phyloP scores from a whole-genome alignment of 2,329 filamentous ascomycete genomes.

The Xylaria sp. region DNA sequence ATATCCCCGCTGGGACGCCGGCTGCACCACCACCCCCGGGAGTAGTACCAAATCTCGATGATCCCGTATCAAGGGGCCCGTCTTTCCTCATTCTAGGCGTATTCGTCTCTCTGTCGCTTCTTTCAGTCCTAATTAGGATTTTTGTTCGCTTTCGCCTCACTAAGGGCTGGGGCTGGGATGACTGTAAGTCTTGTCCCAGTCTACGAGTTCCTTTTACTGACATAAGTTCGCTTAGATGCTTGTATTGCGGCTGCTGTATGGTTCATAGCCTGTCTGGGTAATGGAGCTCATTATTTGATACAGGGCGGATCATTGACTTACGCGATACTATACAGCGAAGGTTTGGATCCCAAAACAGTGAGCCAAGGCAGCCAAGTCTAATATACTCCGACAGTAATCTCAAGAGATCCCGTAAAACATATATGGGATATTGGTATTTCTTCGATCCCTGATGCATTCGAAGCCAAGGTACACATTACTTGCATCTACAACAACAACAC shows the following conservation, averaged over 20 bases:
- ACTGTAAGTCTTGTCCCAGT: not conserved
- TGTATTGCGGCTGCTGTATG: not conserved
- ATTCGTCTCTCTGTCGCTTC: not conserved
- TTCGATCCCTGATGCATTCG: not conserved
- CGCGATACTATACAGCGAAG: not conserved
- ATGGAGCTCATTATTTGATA: not conserved
- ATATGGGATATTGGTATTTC: not conserved
- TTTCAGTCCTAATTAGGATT: not conserved
- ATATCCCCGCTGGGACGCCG: not conserved
- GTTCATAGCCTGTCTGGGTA: not conserved
- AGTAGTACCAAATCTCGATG: not conserved
- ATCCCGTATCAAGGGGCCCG: not conserved
- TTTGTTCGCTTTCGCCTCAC: constrained; percentile 5
- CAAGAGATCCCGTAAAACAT: not conserved
- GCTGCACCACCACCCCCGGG: not conserved
- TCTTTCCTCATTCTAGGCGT: not conserved
- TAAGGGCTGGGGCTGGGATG: not conserved
- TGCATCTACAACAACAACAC: not conserved
- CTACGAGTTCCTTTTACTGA: not conserved
- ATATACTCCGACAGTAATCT: not conserved
- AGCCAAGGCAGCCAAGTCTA: not conserved
- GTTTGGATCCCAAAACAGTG: not conserved
- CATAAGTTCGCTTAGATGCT: not conserved
- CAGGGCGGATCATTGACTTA: not conserved
- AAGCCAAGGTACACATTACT: not conserved